Conservation (phyloP, 73 alveolate species). For the Stentor roeselii region DNA sequence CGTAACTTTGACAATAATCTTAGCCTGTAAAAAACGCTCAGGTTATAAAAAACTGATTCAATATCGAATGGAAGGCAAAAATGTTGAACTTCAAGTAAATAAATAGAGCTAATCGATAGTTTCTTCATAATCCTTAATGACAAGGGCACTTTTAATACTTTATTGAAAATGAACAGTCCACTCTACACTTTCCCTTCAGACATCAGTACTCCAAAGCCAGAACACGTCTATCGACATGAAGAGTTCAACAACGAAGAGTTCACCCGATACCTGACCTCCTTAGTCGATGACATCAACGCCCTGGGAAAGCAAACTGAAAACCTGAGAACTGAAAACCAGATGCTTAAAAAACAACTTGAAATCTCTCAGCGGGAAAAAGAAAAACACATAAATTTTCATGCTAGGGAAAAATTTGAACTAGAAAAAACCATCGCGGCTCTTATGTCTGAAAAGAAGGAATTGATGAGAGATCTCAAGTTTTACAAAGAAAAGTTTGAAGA, state of each 20-base stretch:
- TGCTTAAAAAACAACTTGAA: not conserved
- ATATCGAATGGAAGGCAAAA: not conserved
- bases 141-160: no score
- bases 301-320: not conserved
- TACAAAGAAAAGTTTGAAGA: not conserved
- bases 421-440: slow-evolving; percentile 12
- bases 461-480: not conserved
- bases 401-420: not conserved
- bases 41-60: not conserved
- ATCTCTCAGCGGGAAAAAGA: not conserved
- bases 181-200: not conserved
- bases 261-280: not conserved
- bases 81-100: no score
- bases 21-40: not conserved
- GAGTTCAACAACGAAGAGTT: not conserved
- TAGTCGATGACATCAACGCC: not conserved
- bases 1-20: not conserved
- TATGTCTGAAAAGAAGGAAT: not conserved
- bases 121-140: no score
- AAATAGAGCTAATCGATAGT: no score
- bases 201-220: not conserved
- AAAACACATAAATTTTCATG: not conserved
- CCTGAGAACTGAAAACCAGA: not conserved
- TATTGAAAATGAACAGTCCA: not conserved
- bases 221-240: not conserved